Conservation (phyloP, 2,329 filamentous ascomycete species). For the Blastomyces parvus region DNA sequence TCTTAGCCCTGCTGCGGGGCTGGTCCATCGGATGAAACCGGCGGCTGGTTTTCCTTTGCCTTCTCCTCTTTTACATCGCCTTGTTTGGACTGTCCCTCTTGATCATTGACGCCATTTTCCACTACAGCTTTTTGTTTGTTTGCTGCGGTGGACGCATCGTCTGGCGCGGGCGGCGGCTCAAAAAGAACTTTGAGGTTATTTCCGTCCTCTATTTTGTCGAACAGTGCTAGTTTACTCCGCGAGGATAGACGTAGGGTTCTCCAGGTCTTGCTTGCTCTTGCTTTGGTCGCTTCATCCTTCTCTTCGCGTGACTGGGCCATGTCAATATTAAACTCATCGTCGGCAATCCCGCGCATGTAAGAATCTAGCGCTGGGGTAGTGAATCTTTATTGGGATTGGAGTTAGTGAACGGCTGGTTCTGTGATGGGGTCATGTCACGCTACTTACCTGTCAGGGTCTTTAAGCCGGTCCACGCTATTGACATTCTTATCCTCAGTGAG, state of each 20-base stretch:
- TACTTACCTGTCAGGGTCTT: constrained; percentile 47
- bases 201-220: constrained; percentile 81
- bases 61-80: background rate
- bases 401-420: background rate
- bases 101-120: constrained; percentile 10
- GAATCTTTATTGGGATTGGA: constrained; percentile 43
- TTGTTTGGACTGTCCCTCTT: constrained; percentile 8
- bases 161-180: constrained; percentile 19
- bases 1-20: background rate
- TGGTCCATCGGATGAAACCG: background rate
- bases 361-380: constrained; percentile 58
- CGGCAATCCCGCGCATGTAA: constrained; percentile 64
- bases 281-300: constrained; percentile 51
- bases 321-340: constrained; percentile 76
- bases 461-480: constrained; percentile 59
- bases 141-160: background rate
- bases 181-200: constrained; percentile 54
- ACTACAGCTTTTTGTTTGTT: constrained; percentile 4
- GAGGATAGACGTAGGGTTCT: constrained; percentile 73
- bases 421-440: background rate
- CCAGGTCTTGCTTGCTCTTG: constrained; percentile 85
- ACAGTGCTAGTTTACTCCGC: constrained; percentile 60
- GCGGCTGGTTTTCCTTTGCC: constrained; percentile 4
- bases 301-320: constrained; percentile 61
- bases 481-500: constrained; percentile 57